Conservation (phyloP, 306 rosid species). For the Purshia tridentata region DNA sequence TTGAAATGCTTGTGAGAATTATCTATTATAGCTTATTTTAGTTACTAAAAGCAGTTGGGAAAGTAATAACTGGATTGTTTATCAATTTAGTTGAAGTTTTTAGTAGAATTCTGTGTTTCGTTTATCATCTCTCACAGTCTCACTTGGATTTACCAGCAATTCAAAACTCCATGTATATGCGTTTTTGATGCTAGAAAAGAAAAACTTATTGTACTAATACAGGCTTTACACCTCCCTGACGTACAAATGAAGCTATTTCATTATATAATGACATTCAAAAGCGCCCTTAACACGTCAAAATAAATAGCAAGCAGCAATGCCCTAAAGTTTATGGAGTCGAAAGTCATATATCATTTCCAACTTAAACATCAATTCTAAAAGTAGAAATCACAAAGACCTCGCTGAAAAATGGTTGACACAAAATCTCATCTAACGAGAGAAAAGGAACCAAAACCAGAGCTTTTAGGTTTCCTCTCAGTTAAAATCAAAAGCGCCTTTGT, state of each 20-base stretch:
- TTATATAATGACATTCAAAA: neutral
- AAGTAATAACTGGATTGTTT: too few relatives aligned
- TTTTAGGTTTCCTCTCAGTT: conserved; percentile 29
- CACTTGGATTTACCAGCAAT: too few relatives aligned
- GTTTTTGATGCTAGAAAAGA: too few relatives aligned
- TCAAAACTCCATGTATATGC: too few relatives aligned
- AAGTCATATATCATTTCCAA: conserved; percentile 16
- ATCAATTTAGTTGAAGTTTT: too few relatives aligned
- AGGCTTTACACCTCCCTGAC: neutral
- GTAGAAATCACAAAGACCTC: conserved; percentile 24
- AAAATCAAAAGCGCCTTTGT: conserved; percentile 67
- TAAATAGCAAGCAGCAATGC: neutral
- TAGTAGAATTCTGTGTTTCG: too few relatives aligned
- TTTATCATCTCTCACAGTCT: too few relatives aligned
- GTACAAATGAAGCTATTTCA: neutral
- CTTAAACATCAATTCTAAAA: conserved; percentile 14
- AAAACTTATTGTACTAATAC: too few relatives aligned
- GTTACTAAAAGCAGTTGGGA: too few relatives aligned
- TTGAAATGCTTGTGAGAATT: too few relatives aligned
- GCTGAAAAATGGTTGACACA: conserved; percentile 34
- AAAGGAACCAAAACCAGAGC: conserved; percentile 22
- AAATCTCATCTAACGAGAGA: conserved; percentile 32
- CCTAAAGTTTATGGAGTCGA: conserved; percentile 20
- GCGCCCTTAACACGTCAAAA: neutral
- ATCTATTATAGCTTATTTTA: too few relatives aligned